Conservation (phyloP, 2,329 filamentous ascomycete species). For the Pseudogymnoascus sp. region DNA sequence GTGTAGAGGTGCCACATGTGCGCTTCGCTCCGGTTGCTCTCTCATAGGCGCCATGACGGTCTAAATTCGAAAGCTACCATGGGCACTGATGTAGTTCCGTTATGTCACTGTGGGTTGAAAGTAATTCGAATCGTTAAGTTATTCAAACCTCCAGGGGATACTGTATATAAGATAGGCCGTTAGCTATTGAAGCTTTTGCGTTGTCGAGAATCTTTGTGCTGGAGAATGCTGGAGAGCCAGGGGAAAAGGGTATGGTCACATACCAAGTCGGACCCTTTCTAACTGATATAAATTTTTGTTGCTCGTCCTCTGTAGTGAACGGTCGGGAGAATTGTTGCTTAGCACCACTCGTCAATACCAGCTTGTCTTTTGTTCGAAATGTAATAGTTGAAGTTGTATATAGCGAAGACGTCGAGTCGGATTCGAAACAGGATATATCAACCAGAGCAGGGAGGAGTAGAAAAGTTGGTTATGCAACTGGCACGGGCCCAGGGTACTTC, state of each 20-base stretch:
- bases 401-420: conserved; percentile 1
- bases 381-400: conserved; percentile 1
- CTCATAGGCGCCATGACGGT: conserved; percentile 9
- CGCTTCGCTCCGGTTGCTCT: neutral
- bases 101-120: neutral
- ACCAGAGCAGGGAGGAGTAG: neutral
- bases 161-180: neutral
- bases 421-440: conserved; percentile 4
- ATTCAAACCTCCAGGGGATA: neutral
- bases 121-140: neutral
- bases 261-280: conserved; percentile 6
- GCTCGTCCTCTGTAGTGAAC: neutral
- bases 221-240: neutral
- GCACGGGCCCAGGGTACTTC: conserved; percentile 4
- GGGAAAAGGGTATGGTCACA: conserved; percentile 4
- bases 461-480: conserved; percentile 6
- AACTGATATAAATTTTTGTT: neutral
- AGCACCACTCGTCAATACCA: neutral
- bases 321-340: neutral
- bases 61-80: conserved; percentile 5
- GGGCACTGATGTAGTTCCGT: neutral
- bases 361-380: conserved; percentile 2
- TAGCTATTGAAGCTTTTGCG: neutral
- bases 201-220: neutral
- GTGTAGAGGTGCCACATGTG: conserved; percentile 5